A percentile compares a stretch with the other conserved stretches of the same genome.
Conservation (phyloP, 345 rosid species). For the Brassica nigra region DNA sequence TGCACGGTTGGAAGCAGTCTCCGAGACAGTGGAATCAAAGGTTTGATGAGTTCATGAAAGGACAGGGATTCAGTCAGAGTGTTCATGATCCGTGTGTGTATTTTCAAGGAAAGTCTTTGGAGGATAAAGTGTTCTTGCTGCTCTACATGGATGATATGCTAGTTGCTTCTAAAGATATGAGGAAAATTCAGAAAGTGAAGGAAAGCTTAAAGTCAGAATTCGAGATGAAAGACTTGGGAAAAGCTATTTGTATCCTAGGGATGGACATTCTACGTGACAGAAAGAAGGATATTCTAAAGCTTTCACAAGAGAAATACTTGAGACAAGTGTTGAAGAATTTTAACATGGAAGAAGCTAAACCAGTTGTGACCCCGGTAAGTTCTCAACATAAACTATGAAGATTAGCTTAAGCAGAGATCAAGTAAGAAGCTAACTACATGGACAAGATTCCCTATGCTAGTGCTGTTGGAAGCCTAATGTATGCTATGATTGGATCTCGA, state of each 20-base stretch:
- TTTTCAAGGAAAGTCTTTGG: neutral
- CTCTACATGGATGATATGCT: neutral
- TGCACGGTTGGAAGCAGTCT: neutral
- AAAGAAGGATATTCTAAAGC: neutral
- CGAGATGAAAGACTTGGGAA: neutral
- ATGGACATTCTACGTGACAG: neutral
- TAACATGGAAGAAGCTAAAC: neutral
- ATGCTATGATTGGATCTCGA: neutral
- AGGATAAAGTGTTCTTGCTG: neutral
- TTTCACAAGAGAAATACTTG: neutral
- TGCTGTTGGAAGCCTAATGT: neutral
- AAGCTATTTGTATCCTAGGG: neutral
- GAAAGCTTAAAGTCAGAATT: neutral
- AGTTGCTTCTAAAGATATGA: neutral
- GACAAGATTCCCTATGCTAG: neutral
- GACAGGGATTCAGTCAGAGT: neutral
- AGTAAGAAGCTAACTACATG: neutral
- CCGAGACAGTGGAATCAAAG: neutral
- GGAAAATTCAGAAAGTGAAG: neutral
- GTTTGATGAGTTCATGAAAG: neutral
- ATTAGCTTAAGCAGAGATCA: neutral
- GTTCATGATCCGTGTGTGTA: neutral
- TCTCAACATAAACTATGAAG: neutral
- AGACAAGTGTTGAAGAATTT: neutral
- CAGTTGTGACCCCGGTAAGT: neutral